phyloP scores from a whole-genome alignment of 306 rosid genomes.

The Fagus sylvatica region DNA sequence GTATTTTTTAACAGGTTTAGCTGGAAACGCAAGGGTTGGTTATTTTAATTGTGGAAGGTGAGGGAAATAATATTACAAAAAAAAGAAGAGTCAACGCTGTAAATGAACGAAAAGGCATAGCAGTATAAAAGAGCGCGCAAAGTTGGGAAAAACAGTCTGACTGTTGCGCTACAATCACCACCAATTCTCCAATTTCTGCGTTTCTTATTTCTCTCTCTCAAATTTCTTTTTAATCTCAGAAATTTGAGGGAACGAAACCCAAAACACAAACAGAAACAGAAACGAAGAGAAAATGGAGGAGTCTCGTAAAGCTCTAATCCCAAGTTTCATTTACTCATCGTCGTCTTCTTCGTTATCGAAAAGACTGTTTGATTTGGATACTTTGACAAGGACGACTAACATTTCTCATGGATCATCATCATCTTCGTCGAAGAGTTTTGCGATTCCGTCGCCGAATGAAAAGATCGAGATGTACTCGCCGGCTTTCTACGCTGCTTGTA shows the following conservation, averaged over 20 bases:
- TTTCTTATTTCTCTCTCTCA: neutral
- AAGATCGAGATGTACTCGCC: slow-evolving; percentile 57
- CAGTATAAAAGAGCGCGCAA: slow-evolving; percentile 21
- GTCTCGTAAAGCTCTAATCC: slow-evolving; percentile 48
- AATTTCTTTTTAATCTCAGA: too few species aligned
- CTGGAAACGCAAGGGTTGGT: too few species aligned
- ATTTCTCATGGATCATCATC: slow-evolving; percentile 7
- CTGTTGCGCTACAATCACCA: too few species aligned
- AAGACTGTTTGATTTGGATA: slow-evolving; percentile 29
- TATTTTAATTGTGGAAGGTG: neutral
- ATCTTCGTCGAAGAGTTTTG: slow-evolving; percentile 7
- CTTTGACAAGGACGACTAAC: neutral
- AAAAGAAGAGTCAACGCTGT: neutral
- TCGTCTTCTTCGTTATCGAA: slow-evolving; percentile 32
- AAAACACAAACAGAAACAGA: neutral
- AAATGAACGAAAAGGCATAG: neutral
- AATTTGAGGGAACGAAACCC: neutral
- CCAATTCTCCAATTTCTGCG: too few species aligned
- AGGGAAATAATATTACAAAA: too few species aligned
- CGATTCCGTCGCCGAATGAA: slow-evolving; percentile 58
- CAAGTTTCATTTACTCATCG: slow-evolving; percentile 51
- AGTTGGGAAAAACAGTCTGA: too few species aligned
- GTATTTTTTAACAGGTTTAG: too few species aligned
- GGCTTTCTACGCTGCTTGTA: slow-evolving; percentile 53
- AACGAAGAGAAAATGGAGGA: slow-evolving; percentile 23